Evolutionary conservation across 208 protist species (phyloP).

Genomic region (Herpetomonas tarakana): DNA sequence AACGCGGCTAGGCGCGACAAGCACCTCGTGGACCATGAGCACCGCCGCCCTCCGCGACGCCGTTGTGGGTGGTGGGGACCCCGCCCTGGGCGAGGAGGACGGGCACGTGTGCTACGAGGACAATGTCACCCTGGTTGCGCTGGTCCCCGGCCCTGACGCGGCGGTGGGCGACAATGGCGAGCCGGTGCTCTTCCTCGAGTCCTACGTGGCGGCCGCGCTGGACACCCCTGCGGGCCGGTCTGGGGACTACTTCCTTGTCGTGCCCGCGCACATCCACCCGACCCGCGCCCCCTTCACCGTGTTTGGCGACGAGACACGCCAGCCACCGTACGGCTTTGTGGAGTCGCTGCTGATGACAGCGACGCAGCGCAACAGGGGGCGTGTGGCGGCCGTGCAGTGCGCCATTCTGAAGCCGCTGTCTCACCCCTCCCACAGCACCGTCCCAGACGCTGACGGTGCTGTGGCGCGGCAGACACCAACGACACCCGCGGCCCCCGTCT

Average conservation of each 20-base stretch:
- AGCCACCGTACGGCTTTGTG: conserved; percentile 1
- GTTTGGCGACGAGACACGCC: neutral
- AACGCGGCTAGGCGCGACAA: neutral
- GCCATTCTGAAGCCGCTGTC: conserved; percentile 8
- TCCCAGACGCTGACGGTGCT: neutral
- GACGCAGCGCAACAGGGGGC: conserved; percentile 23
- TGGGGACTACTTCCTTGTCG: neutral
- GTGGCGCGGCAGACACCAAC: neutral
- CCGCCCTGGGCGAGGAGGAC: too few species aligned
- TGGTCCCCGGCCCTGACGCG: neutral
- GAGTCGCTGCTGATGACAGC: conserved; percentile 20
- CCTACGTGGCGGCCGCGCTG: neutral
- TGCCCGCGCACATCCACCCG: neutral
- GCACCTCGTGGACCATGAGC: conserved; percentile 3
- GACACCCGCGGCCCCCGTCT: too few species aligned
- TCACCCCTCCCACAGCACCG: neutral
- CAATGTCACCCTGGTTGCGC: neutral
- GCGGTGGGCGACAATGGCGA: too few species aligned
- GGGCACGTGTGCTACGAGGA: neutral
- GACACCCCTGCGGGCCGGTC: neutral
- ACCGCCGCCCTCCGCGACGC: neutral
- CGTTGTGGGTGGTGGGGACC: neutral
- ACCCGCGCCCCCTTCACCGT: neutral
- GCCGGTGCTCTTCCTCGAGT: too few species aligned
- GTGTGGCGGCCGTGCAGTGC: conserved; percentile 32